Evolutionary conservation across 768 basidiomycete genomes (phyloP).

Genomic region (Lactarius evosmus): DNA sequence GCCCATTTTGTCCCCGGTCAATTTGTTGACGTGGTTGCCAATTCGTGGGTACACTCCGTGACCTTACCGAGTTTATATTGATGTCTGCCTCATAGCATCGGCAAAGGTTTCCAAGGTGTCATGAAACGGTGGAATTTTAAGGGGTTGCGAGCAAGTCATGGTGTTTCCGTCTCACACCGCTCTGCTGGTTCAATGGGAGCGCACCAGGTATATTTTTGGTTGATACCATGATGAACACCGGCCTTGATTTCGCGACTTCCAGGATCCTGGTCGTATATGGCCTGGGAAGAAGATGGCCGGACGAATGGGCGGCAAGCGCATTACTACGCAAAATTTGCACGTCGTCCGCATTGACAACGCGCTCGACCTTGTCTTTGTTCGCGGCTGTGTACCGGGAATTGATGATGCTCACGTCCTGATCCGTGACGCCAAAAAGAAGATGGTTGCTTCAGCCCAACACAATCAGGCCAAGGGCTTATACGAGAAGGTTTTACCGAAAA

Average conservation of each 20-base stretch:
- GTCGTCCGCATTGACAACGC: conserved; percentile 85
- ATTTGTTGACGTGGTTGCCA: conserved; percentile 86
- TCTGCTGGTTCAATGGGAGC: conserved; percentile 91
- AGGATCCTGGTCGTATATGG: conserved; percentile 96
- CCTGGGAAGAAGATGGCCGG: conserved; percentile 99
- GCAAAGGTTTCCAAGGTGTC: conserved; percentile 94
- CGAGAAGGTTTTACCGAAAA: conserved; percentile 76
- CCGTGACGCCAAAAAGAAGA: conserved; percentile 86
- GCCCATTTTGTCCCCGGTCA: conserved; percentile 98
- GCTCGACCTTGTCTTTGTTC: conserved; percentile 86
- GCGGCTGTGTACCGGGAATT: conserved; percentile 86
- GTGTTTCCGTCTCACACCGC: conserved; percentile 93
- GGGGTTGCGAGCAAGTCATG: conserved; percentile 90
- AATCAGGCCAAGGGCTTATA: conserved; percentile 69
- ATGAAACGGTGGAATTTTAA: conserved; percentile 97
- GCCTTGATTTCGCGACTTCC: conserved; percentile 20
- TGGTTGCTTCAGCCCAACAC: conserved; percentile 56
- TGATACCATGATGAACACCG: not conserved
- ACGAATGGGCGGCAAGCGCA: conserved; percentile 78
- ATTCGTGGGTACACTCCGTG: conserved; percentile 60
- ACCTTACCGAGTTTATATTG: not conserved
- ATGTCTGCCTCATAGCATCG: conserved; percentile 55
- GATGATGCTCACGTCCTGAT: conserved; percentile 86
- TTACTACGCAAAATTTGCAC: conserved; percentile 83
- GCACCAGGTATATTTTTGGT: conserved; percentile 66